A percentile compares a stretch with the other conserved stretches of the same genome.
Conservation (phyloP, 2,329 filamentous ascomycete genomes). For the Aspergillus sp. region DNA sequence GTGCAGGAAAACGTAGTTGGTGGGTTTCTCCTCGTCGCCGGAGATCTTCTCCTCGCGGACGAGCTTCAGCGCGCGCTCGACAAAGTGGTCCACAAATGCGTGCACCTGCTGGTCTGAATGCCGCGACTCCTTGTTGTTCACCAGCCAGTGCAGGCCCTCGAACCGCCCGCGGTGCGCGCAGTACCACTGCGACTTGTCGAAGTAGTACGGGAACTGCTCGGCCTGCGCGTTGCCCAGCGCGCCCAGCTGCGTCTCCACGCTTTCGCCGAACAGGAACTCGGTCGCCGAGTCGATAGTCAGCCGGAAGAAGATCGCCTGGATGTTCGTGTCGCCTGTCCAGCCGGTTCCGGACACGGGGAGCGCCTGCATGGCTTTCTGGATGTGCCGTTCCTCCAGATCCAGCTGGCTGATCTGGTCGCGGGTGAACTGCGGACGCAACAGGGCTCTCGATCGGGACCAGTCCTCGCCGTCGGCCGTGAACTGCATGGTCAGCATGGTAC, state of each 20-base stretch:
- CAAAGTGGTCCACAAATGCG: slow-evolving; percentile 14
- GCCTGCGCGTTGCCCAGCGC: slow-evolving; percentile 35
- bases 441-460: slow-evolving; percentile 71
- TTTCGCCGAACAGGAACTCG: slow-evolving; percentile 73
- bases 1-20: slow-evolving; percentile 42
- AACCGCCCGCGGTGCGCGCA: slow-evolving; percentile 16
- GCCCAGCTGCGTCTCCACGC: slow-evolving; percentile 49
- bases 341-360: slow-evolving; percentile 49
- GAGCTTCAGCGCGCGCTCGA: slow-evolving; percentile 1
- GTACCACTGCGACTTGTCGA: slow-evolving; percentile 27
- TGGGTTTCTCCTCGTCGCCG: slow-evolving; percentile 12
- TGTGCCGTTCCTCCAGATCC: slow-evolving; percentile 69
- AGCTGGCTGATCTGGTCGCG: slow-evolving; percentile 76
- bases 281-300: slow-evolving; percentile 78
- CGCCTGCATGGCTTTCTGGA: slow-evolving; percentile 61
- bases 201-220: slow-evolving; percentile 29
- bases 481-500: slow-evolving; percentile 10
- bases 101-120: slow-evolving; percentile 7
- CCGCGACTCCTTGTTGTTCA: slow-evolving; percentile 12
- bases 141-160: slow-evolving; percentile 14
- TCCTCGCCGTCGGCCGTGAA: slow-evolving; percentile 62
- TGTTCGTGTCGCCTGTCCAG: slow-evolving; percentile 50
- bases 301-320: slow-evolving; percentile 72
- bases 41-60: slow-evolving; percentile 1
- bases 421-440: slow-evolving; percentile 80